Base-by-base conservation (phyloP, 2,329 filamentous ascomycete genomes). In the Penicillium carneum region DNA sequence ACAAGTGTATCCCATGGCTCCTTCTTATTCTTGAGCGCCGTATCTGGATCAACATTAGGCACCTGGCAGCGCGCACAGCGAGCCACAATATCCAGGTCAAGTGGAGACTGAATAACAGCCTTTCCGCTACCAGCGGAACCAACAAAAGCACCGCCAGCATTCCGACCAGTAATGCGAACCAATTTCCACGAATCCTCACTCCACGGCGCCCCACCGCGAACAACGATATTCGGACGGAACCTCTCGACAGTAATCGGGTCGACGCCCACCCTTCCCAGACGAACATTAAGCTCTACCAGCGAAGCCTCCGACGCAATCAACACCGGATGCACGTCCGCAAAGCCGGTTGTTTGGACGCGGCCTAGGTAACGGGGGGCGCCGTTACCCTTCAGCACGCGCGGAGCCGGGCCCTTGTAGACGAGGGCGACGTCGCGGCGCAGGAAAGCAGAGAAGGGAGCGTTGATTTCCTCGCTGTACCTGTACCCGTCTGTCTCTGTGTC, bases 21-120 rank as follows among this genome's bases (percentile, higher is more conserved):
- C 49, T 80, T 81, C 52, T 81, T 78, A 69, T 88, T 80, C 73
- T 86, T 86, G 61, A 82, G 80, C 9, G 83, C 87, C 5, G 86
- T 87, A n/a, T 84, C 82, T 0, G 86, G 86, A 66, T 88, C 76
- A n/a, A 88, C 87, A 72, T 88, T 89, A 7, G 87, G 87, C 2
- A 88, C 86, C 63, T 85, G 85, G 62, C 87, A 89, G 20, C 87
- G 76, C 36, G 86, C 82, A 69, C 87, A 88, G 3, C 86, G 77
- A 31, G 85, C 84, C 18, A 86, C 82, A 33, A 88, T 81, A 71
- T 89, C 87, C 36, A 88, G 67, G 26, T 79, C 78, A 10, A 86
- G 70, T 0, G 77, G 66, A 5, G 36, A 26, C 49, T 18, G 41
- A 20, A 14, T 1, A 29, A 9, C 16, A 45, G 20, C 16, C 4